Percentiles rank a stretch among this genome's conserved stretches.
These are phyloP conservation scores for Psophocarpus tetragonolobus DNA, from an alignment of 306 rosid genomes.

Conservation along the genomic window DNA sequence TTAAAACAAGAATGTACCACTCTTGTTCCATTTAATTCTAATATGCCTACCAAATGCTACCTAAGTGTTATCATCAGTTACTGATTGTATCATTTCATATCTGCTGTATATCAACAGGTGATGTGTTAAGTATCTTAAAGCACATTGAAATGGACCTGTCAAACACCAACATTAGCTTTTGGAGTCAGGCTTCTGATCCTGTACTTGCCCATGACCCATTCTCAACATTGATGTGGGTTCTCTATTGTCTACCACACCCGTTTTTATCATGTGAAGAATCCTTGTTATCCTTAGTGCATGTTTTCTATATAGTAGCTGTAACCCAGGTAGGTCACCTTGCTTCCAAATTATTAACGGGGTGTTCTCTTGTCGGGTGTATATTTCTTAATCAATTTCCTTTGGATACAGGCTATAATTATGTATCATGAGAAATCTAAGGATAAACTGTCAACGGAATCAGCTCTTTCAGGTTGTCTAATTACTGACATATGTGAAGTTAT, in stretches of 20 bases:
- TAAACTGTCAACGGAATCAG: constrained; percentile 44
- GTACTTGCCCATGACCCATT: constrained; percentile 83
- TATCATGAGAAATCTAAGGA: constrained; percentile 52
- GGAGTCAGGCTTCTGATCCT: constrained; percentile 87
- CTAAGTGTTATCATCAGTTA: neutral
- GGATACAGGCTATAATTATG: constrained; percentile 68
- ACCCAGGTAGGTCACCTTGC: constrained; percentile 67
- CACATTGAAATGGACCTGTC: constrained; percentile 48
- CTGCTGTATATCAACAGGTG: constrained; percentile 52
- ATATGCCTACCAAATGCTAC: neutral
- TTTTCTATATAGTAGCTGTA: constrained; percentile 79
- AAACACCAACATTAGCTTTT: constrained; percentile 60
- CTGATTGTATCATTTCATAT: constrained; percentile 24
- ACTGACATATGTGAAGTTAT: constrained; percentile 65
- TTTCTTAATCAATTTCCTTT: constrained; percentile 36
- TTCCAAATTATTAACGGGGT: constrained; percentile 17
- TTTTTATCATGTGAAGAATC: constrained; percentile 82
- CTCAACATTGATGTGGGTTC: constrained; percentile 94
- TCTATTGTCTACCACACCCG: constrained; percentile 86
- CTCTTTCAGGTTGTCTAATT: constrained; percentile 61
- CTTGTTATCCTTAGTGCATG: constrained; percentile 74
- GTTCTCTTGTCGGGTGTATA: constrained; percentile 17
- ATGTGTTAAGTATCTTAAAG: constrained; percentile 56
- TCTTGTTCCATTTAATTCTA: neutral
- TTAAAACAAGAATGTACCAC: neutral